A percentile compares a stretch with the other conserved stretches of the same genome.
Evolutionary conservation across 2,329 filamentous ascomycete genomes (phyloP).

Genomic region (Sarocladium oryzae): DNA sequence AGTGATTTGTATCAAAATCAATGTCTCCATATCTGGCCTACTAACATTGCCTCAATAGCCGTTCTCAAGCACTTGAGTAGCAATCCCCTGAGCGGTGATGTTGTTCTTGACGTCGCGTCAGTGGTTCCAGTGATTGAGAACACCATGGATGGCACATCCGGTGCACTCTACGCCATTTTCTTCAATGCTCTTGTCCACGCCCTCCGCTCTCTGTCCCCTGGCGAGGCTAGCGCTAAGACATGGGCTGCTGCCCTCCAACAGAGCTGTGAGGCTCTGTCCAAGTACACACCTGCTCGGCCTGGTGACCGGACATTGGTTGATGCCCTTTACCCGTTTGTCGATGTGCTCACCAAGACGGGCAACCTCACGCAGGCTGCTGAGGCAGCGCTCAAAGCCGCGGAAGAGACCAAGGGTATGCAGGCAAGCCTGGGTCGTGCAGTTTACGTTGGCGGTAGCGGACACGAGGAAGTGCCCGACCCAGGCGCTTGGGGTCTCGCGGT

Average conservation of each 20-base stretch:
- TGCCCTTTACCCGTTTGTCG: constrained; percentile 81
- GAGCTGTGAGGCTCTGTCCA: constrained; percentile 64
- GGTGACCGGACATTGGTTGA: constrained; percentile 91
- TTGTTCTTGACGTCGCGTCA: constrained; percentile 43
- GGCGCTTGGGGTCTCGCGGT: constrained; percentile 71
- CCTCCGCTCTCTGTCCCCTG: constrained; percentile 36
- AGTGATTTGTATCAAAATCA: constrained; percentile 14
- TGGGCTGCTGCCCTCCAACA: constrained; percentile 63
- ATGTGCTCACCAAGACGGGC: constrained; percentile 57
- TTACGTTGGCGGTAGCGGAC: constrained; percentile 38
- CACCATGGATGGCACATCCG: constrained; percentile 56
- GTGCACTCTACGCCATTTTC: constrained; percentile 70
- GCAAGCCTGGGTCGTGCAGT: constrained; percentile 65
- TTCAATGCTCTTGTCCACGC: constrained; percentile 74
- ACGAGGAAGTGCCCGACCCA: constrained; percentile 47
- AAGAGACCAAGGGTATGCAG: constrained; percentile 86
- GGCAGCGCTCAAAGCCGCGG: constrained; percentile 68
- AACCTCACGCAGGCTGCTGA: constrained; percentile 67
- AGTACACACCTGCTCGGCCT: constrained; percentile 82
- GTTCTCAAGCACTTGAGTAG: constrained; percentile 43
- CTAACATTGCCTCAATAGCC: constrained; percentile 30
- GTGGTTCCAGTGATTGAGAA: constrained; percentile 50
- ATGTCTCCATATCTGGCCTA: neutral
- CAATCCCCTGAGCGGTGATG: constrained; percentile 42
- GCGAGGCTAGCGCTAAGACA: constrained; percentile 31